Evolutionary conservation across 768 basidiomycete genomes (phyloP), one percentile per base, ranked within the genome.

Genomic region (Phallus indusiatus): DNA sequence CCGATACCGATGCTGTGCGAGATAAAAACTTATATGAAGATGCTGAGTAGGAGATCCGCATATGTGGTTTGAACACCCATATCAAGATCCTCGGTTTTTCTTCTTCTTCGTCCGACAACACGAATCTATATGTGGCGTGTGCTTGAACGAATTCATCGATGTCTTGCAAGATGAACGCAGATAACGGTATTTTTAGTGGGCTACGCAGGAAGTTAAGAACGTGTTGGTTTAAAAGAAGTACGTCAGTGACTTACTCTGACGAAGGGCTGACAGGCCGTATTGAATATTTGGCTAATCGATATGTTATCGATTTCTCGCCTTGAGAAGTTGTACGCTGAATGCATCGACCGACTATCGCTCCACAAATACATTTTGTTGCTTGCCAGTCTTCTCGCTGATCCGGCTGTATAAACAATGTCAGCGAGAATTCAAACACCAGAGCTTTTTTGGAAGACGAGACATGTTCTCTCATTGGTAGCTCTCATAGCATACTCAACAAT

Each of bases 31-130:
- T 81, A 17, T 80, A 74, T 11, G 72, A 71, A 6, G 79, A 70
- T 9, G 81, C 76, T 49, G 81, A 78, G 68, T 92, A 94, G 1
- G 92, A 82, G 14, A 97, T 71, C 11, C 81, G 82, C 64, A 98
- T 82, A 62, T 78, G 84, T 0, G 94, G 93, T 70, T 94, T 96
- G 79, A 98, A 96, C 20, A 97, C 68, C 94, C 95, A 97, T 20
- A 97, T 77, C 62, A 96, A 74, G 14, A 97, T 78, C 55, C 86
- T 77, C 4, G 88, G 83, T 24, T 77, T 79, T 61, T 91, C 90
- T 28, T 86, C 82, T 66, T 95, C 92, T 63, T 94, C 93, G 60
- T 96, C 94, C 16, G 82, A 75, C 34, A 98, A 72, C 35, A 94
- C 79, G 67, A 98, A 97, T 10, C 94, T 88, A 71, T 97, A 93